These are phyloP conservation scores for Populus hybrid DNA, from an alignment of 441 rosid genomes.

Conservation along the genomic window DNA sequence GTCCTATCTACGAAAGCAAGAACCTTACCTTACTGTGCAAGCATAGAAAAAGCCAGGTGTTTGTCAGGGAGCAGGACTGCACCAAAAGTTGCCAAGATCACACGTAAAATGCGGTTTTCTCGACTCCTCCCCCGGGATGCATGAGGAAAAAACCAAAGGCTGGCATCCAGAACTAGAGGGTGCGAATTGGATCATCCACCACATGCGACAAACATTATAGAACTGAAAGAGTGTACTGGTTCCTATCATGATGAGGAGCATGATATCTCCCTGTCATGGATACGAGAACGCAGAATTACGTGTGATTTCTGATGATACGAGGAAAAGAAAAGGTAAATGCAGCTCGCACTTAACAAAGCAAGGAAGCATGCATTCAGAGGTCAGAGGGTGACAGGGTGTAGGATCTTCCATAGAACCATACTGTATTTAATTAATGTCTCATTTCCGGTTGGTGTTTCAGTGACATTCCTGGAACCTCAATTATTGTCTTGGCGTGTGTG, in stretches of 20 bases:
- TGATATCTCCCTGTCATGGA: background rate
- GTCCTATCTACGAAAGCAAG: too few relatives aligned
- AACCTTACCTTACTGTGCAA: too few relatives aligned
- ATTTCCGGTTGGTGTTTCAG: too few relatives aligned
- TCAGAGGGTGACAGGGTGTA: background rate
- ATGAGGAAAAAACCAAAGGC: background rate
- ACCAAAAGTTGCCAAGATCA: background rate
- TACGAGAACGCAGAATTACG: background rate
- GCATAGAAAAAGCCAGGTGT: too few relatives aligned
- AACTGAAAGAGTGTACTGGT: background rate
- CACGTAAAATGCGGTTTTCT: background rate
- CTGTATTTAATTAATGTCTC: too few relatives aligned
- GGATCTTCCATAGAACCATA: too few relatives aligned
- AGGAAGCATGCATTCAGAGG: background rate
- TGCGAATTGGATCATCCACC: background rate
- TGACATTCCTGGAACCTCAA: too few relatives aligned
- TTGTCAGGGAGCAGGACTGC: background rate
- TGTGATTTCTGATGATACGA: background rate
- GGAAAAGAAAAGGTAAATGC: background rate
- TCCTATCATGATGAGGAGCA: background rate
- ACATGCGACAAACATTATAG: background rate
- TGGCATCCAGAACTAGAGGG: background rate
- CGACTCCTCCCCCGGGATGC: background rate
- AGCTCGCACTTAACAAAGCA: background rate
- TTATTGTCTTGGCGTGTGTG: too few relatives aligned